Percentiles rank a stretch among this genome's conserved stretches.
phyloP scores from a whole-genome alignment of 1,139 yeast species.

The Sugiyamaella castrensis region DNA sequence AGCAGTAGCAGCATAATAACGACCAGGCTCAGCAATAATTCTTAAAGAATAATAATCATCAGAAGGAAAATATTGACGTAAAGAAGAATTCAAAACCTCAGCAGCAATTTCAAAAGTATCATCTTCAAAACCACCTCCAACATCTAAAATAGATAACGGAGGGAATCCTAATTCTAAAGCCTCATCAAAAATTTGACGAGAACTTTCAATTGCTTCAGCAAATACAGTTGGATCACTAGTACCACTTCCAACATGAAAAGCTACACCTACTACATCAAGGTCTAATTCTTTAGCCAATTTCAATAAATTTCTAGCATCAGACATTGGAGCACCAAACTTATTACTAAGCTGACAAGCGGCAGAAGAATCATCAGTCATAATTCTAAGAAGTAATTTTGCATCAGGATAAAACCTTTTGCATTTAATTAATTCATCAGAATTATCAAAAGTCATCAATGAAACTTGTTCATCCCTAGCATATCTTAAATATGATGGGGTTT shows the following conservation, averaged over 20 bases:
- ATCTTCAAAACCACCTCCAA: slow-evolving; percentile 90
- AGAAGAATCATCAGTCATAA: slow-evolving; percentile 84
- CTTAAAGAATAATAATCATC: slow-evolving; percentile 41
- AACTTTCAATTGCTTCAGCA: slow-evolving; percentile 68
- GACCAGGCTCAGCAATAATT: slow-evolving; percentile 91
- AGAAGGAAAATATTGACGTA: slow-evolving; percentile 51
- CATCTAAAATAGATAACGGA: slow-evolving; percentile 59
- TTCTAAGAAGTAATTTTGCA: slow-evolving; percentile 70
- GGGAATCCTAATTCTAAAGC: slow-evolving; percentile 48
- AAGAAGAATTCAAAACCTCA: slow-evolving; percentile 51
- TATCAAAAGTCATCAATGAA: slow-evolving; percentile 83
- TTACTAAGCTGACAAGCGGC: slow-evolving; percentile 86
- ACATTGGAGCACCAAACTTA: slow-evolving; percentile 80
- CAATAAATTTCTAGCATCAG: slow-evolving; percentile 54
- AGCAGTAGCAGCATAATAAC: slow-evolving; percentile 82
- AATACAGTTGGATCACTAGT: slow-evolving; percentile 73
- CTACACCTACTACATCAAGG: slow-evolving; percentile 74
- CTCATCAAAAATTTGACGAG: slow-evolving; percentile 64
- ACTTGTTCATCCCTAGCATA: slow-evolving; percentile 59
- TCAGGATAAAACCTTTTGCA: slow-evolving; percentile 64
- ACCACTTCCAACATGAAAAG: slow-evolving; percentile 96
- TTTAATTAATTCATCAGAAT: slow-evolving; percentile 78
- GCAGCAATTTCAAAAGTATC: slow-evolving; percentile 65
- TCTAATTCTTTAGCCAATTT: slow-evolving; percentile 59
- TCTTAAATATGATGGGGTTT: slow-evolving; percentile 75